Percentiles rank a stretch among this genome's conserved stretches.
Conservation (phyloP, 768 basidiomycete species). For the Trametes cubensis region DNA sequence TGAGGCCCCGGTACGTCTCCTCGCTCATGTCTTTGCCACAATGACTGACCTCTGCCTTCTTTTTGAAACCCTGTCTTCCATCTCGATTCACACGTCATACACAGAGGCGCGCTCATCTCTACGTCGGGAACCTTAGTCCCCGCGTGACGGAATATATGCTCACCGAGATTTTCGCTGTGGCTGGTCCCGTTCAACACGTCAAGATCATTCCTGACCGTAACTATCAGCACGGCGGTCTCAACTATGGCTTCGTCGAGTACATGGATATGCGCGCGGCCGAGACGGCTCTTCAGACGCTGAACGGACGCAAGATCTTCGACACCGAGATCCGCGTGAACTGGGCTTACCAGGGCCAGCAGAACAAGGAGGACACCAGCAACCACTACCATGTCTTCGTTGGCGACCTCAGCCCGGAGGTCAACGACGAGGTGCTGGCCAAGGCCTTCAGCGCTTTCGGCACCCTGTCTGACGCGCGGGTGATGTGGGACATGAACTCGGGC, state of each 20-base stretch:
- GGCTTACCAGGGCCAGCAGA: slow-evolving; percentile 98
- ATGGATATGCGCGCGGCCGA: slow-evolving; percentile 98
- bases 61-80: slow-evolving; percentile 1
- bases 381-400: slow-evolving; percentile 99
- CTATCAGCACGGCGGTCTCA: slow-evolving; percentile 98
- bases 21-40: not conserved
- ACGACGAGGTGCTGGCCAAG: slow-evolving; percentile 94
- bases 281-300: slow-evolving; percentile 97
- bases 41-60: slow-evolving; percentile 3
- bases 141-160: slow-evolving; percentile 99
- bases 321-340: slow-evolving; percentile 99
- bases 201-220: slow-evolving; percentile 99
- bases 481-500: slow-evolving; percentile 99
- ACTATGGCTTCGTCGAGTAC: slow-evolving; percentile 99
- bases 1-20: slow-evolving; percentile 72
- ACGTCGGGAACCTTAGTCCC: slow-evolving; percentile 97
- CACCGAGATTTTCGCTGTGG: slow-evolving; percentile 95
- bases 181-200: slow-evolving; percentile 96
- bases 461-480: slow-evolving; percentile 95
- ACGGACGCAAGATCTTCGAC: slow-evolving; percentile 99
- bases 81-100: slow-evolving; percentile 25
- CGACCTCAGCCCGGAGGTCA: slow-evolving; percentile 99
- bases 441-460: slow-evolving; percentile 97
- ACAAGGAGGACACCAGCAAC: slow-evolving; percentile 97
- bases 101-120: slow-evolving; percentile 95